Percentiles rank a stretch among this genome's conserved stretches.
These are phyloP conservation scores for Corylus avellana DNA, from an alignment of 306 rosid species.

Conservation along the genomic window DNA sequence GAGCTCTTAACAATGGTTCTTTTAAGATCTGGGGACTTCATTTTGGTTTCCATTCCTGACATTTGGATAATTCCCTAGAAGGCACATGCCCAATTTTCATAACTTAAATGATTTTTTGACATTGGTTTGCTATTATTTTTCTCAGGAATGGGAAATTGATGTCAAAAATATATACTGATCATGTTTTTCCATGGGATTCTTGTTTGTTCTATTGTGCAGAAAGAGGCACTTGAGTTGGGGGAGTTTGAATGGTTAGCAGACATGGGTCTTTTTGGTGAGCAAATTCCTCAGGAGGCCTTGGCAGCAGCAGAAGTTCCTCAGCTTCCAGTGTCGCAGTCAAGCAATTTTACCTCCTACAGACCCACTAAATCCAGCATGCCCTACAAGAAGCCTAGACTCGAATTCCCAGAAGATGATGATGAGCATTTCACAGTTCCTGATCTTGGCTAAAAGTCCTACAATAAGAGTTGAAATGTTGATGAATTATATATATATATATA, in stretches of 20 bases:
- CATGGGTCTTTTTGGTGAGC: constrained; percentile 68
- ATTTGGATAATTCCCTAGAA: background rate
- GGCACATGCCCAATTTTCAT: background rate
- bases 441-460: constrained; percentile 55
- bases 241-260: constrained; percentile 92
- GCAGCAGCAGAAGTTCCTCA: constrained; percentile 97
- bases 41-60: background rate
- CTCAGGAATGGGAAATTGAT: background rate
- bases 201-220: constrained; percentile 42
- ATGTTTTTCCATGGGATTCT: background rate
- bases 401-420: constrained; percentile 61
- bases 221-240: constrained; percentile 76
- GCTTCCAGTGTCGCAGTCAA: constrained; percentile 57
- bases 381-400: constrained; percentile 79
- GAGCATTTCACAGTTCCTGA: constrained; percentile 88
- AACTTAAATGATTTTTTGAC: background rate
- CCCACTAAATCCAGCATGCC: constrained; percentile 51
- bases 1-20: background rate
- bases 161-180: background rate
- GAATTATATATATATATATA: constrained; percentile 23
- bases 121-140: background rate
- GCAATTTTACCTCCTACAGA: constrained; percentile 44
- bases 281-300: constrained; percentile 57
- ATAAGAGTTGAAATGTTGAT: constrained; percentile 18
- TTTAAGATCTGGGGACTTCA: background rate